Evolutionary conservation across 2,329 filamentous ascomycete species (phyloP).

Genomic region (Aspergillus versicolor): DNA sequence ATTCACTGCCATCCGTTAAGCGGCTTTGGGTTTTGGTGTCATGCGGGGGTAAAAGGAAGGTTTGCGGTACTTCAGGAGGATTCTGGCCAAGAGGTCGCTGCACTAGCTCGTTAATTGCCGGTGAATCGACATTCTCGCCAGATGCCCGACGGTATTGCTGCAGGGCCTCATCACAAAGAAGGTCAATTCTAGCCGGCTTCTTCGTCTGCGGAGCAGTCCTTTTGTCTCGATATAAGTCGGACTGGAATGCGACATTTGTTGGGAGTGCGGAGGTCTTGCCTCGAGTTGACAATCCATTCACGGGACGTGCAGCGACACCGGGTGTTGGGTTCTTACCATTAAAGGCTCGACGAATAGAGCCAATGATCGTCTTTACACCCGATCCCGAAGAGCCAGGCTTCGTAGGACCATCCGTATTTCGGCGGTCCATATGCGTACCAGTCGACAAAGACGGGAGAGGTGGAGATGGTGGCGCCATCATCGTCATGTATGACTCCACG

Average conservation of each 20-base stretch:
- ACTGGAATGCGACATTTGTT: conserved; percentile 45
- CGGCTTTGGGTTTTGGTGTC: conserved; percentile 46
- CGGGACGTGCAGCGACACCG: conserved; percentile 33
- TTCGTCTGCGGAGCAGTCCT: conserved; percentile 35
- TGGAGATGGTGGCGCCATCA: conserved; percentile 54
- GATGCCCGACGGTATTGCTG: conserved; percentile 78
- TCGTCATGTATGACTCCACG: conserved; percentile 74
- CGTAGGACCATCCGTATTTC: conserved; percentile 29
- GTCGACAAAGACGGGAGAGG: conserved; percentile 33
- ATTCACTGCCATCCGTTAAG: conserved; percentile 80
- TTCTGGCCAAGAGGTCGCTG: neutral
- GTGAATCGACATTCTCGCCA: conserved; percentile 25
- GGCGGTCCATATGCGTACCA: conserved; percentile 25
- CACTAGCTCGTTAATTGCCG: neutral
- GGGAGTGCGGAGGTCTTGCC: conserved; percentile 45
- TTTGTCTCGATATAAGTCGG: conserved; percentile 44
- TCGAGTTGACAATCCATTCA: conserved; percentile 34
- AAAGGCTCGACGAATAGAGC: conserved; percentile 79
- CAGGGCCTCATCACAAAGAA: conserved; percentile 74
- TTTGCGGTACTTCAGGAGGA: neutral
- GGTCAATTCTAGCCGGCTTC: conserved; percentile 69
- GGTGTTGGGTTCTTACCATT: conserved; percentile 56
- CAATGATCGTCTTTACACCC: conserved; percentile 81
- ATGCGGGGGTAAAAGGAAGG: conserved; percentile 9
- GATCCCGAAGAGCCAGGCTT: conserved; percentile 44